phyloP scores from a whole-genome alignment of 805 yeast species.

The Dipodascopsis uninucleata region DNA sequence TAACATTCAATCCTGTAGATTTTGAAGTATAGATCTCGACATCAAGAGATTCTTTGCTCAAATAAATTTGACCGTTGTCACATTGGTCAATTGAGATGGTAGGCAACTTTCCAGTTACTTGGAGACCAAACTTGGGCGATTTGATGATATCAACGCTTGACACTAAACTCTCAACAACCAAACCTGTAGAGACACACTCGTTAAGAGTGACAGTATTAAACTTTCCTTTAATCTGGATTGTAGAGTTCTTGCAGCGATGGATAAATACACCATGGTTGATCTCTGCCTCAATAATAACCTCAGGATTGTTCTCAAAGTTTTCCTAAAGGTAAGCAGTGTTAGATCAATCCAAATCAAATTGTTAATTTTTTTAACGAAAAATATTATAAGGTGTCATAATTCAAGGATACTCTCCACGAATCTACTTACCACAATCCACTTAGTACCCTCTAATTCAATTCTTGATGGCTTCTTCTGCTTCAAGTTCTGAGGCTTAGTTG shows the following conservation, averaged over 20 bases:
- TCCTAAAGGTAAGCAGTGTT: conserved; percentile 42
- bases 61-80: conserved; percentile 78
- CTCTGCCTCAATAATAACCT: conserved; percentile 71
- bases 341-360: too few species aligned
- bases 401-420: not conserved
- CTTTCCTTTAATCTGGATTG: conserved; percentile 84
- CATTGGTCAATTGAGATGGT: conserved; percentile 83
- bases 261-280: conserved; percentile 86
- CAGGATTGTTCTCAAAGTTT: conserved; percentile 62
- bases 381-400: too few species aligned
- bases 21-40: conserved; percentile 81
- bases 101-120: conserved; percentile 77
- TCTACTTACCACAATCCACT: conserved; percentile 63
- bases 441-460: conserved; percentile 76
- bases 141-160: conserved; percentile 87
- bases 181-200: conserved; percentile 65
- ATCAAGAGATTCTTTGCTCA: conserved; percentile 65
- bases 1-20: conserved; percentile 79
- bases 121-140: conserved; percentile 75
- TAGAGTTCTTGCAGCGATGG: conserved; percentile 69
- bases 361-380: too few species aligned
- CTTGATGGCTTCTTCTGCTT: conserved; percentile 49
- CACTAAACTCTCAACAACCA: conserved; percentile 78
- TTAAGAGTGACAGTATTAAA: conserved; percentile 82
- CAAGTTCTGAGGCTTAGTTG: conserved; percentile 73